Conservation (phyloP, 177 flowering plant species). For the Vitis hybrid region DNA sequence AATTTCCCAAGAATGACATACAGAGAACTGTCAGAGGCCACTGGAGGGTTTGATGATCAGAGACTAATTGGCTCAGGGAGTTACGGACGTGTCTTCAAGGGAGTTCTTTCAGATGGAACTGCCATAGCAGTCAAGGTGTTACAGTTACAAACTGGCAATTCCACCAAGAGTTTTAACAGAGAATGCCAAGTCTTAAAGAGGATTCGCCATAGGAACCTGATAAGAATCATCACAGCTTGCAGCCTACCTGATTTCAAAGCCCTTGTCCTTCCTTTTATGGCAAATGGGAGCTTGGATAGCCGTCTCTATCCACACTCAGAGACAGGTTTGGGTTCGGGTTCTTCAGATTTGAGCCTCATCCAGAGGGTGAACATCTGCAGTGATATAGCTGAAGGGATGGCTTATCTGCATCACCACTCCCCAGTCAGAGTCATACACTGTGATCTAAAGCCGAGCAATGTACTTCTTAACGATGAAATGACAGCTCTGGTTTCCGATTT, state of each 20-base stretch:
- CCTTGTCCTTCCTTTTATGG: constrained; percentile 54
- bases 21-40: constrained; percentile 42
- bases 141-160: constrained; percentile 37
- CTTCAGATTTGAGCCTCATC: constrained; percentile 36
- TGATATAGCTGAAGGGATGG: constrained; percentile 58
- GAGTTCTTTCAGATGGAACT: constrained; percentile 40
- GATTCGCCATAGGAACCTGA: constrained; percentile 51
- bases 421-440: constrained; percentile 56
- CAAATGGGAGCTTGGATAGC: constrained; percentile 55
- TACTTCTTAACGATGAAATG: constrained; percentile 55
- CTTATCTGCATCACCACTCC: constrained; percentile 57
- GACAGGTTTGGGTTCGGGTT: constrained; percentile 20
- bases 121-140: constrained; percentile 48
- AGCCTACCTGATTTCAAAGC: constrained; percentile 55
- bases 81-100: constrained; percentile 47
- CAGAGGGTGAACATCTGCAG: constrained; percentile 50
- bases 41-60: constrained; percentile 38
- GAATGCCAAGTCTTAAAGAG: constrained; percentile 55
- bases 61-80: constrained; percentile 49
- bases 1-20: constrained; percentile 49
- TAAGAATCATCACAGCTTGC: constrained; percentile 48
- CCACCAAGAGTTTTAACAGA: constrained; percentile 47
- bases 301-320: constrained; percentile 31
- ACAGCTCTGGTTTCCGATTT: constrained; percentile 58
- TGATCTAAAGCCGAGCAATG: constrained; percentile 55